phyloP scores from a whole-genome alignment of 2,329 filamentous ascomycete genomes.

The Xenoacremonium recifei region DNA sequence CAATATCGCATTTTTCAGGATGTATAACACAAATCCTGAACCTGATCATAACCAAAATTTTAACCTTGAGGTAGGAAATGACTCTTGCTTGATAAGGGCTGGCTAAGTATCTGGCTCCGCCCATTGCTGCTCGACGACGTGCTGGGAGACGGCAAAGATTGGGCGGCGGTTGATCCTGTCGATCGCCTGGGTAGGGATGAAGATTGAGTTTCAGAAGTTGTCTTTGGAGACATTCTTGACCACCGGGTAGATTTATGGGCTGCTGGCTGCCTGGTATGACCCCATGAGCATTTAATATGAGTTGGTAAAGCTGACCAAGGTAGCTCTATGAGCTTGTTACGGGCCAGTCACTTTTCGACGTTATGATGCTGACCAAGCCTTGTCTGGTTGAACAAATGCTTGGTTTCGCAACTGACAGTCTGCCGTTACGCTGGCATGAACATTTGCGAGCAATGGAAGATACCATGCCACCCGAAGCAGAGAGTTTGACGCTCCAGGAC shows the following conservation, averaged over 20 bases:
- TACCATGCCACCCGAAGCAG: background rate
- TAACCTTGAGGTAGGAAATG: too few relatives aligned
- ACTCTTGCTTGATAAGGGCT: too few relatives aligned
- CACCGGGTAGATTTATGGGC: conserved; percentile 21
- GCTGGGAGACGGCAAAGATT: too few relatives aligned
- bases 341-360: conserved; percentile 22
- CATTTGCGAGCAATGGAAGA: conserved; percentile 11
- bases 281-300: fast-evolving
- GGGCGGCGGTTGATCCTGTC: too few relatives aligned
- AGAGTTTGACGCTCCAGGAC: conserved; percentile 5
- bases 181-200: too few relatives aligned
- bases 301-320: background rate
- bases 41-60: too few relatives aligned
- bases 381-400: conserved; percentile 18
- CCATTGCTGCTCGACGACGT: too few relatives aligned
- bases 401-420: conserved; percentile 6
- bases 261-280: conserved; percentile 16
- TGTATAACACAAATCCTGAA: too few relatives aligned
- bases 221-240: conserved; percentile 17
- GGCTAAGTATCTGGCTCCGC: too few relatives aligned
- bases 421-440: conserved; percentile 14
- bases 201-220: too few relatives aligned
- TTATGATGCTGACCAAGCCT: conserved; percentile 9
- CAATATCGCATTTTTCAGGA: too few relatives aligned
- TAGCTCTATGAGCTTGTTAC: conserved; percentile 24